phyloP scores from a whole-genome alignment of 495 filamentous ascomycete species.

The Tuber borchii region DNA sequence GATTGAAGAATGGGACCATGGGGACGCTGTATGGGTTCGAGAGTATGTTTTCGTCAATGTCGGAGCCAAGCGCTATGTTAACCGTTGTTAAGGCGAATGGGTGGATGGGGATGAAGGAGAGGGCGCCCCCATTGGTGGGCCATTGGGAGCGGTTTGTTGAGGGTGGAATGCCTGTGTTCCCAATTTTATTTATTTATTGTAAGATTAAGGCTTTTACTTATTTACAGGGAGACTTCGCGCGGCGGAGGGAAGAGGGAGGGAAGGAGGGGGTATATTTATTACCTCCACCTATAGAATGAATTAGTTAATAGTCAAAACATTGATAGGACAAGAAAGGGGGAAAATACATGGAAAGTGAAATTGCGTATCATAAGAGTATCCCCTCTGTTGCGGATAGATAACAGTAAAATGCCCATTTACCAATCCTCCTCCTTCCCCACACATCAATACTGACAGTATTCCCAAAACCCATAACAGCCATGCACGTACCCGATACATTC shows the following conservation, averaged over 20 bases:
- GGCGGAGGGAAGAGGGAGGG: no score
- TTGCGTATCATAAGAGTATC: slow-evolving; percentile 23
- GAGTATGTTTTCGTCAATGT: slow-evolving; percentile 44
- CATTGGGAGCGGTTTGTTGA: slow-evolving; percentile 53
- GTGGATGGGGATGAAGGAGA: slow-evolving; percentile 52
- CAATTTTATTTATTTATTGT: not conserved
- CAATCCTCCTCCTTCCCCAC: slow-evolving; percentile 1
- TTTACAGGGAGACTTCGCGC: not conserved
- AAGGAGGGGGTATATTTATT: not conserved
- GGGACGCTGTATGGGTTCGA: slow-evolving; percentile 52
- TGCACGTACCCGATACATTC: not conserved
- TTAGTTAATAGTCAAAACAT: slow-evolving; percentile 6
- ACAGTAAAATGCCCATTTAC: slow-evolving; percentile 27
- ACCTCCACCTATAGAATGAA: slow-evolving; percentile 24
- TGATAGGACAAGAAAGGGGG: not conserved
- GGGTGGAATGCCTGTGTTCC: slow-evolving; percentile 13
- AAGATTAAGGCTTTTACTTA: not conserved
- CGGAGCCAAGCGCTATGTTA: slow-evolving; percentile 55
- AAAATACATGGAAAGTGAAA: slow-evolving; percentile 30
- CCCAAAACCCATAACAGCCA: not conserved
- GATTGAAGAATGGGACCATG: slow-evolving; percentile 52
- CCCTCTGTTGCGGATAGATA: slow-evolving; percentile 18
- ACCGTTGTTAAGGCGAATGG: slow-evolving; percentile 54
- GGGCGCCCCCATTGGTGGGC: slow-evolving; percentile 52
- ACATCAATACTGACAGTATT: not conserved